Evolutionary conservation across 768 basidiomycete species (phyloP).

Genomic region (Rubroboletus pulcherrimus): DNA sequence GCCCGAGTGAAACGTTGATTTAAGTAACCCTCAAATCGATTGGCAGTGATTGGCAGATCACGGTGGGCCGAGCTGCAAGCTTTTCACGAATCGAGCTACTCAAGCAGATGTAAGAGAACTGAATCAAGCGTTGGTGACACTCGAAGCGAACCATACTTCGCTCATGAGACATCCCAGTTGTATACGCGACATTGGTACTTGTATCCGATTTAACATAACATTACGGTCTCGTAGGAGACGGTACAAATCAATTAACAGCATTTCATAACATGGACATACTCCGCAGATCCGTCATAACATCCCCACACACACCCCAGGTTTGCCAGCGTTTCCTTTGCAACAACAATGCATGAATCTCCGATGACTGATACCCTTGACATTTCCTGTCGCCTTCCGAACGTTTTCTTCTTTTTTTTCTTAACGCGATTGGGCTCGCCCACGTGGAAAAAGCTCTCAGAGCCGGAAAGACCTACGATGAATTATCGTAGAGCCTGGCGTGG

Average conservation of each 20-base stretch:
- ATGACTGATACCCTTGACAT: background rate
- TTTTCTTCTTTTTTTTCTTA: background rate
- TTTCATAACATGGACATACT: slow-evolving; percentile 27
- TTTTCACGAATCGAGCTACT: background rate
- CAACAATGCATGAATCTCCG: slow-evolving; percentile 1
- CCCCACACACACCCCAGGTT: background rate
- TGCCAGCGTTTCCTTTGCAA: background rate
- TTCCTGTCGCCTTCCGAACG: background rate
- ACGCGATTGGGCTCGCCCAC: background rate
- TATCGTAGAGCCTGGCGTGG: slow-evolving; percentile 20
- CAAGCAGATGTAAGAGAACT: background rate
- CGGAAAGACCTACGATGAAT: background rate
- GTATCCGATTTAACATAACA: slow-evolving; percentile 26
- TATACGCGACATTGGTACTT: background rate
- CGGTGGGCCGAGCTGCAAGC: background rate
- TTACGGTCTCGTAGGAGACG: slow-evolving; percentile 25
- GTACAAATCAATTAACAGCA: slow-evolving; percentile 33
- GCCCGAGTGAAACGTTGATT: background rate
- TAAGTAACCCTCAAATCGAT: background rate
- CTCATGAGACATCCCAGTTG: background rate
- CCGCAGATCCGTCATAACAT: slow-evolving; percentile 12
- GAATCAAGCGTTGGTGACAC: background rate
- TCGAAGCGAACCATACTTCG: background rate
- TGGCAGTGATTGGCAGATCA: background rate
- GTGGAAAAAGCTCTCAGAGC: background rate